phyloP scores from a whole-genome alignment of 805 yeast genomes.

The Pichia phayaonensis region DNA sequence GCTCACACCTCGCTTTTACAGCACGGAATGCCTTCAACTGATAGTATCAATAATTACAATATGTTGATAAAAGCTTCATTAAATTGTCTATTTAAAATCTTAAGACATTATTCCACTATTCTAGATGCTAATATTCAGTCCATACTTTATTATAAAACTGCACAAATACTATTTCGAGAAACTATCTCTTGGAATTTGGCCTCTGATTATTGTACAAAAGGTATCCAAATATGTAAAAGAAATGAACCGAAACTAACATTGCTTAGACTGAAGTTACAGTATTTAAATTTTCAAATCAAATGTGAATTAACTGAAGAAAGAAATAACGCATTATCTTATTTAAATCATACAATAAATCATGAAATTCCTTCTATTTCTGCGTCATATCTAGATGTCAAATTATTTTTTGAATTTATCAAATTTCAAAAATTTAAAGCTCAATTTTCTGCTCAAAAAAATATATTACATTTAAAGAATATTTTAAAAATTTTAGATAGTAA shows the following conservation, averaged over 20 bases:
- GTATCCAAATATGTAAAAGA: constrained; percentile 20
- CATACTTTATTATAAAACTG: constrained; percentile 29
- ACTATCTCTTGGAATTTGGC: constrained; percentile 36
- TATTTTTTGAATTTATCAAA: constrained; percentile 29
- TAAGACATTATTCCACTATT: constrained; percentile 23
- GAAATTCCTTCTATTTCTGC: constrained; percentile 11
- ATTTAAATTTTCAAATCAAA: constrained; percentile 32
- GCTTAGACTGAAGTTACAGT: constrained; percentile 28
- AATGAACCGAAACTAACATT: constrained; percentile 18
- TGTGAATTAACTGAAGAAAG: constrained; percentile 14
- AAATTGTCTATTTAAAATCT: constrained; percentile 29
- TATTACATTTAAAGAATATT: constrained; percentile 1
- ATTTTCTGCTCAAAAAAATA: constrained; percentile 23
- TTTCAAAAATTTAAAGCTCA: constrained; percentile 25
- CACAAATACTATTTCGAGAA: constrained; percentile 33
- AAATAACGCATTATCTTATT: constrained; percentile 25
- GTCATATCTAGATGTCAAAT: constrained; percentile 11
- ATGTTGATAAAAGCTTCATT: constrained; percentile 31
- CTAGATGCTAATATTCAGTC: constrained; percentile 30
- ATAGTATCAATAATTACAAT: constrained; percentile 22
- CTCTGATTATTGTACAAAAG: constrained; percentile 28
- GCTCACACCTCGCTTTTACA: background rate
- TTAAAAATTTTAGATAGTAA: constrained; percentile 4
- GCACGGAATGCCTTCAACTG: background rate
- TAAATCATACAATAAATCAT: constrained; percentile 21